phyloP scores from a whole-genome alignment of 208 protist genomes.

The Novymonas esmeraldas region DNA sequence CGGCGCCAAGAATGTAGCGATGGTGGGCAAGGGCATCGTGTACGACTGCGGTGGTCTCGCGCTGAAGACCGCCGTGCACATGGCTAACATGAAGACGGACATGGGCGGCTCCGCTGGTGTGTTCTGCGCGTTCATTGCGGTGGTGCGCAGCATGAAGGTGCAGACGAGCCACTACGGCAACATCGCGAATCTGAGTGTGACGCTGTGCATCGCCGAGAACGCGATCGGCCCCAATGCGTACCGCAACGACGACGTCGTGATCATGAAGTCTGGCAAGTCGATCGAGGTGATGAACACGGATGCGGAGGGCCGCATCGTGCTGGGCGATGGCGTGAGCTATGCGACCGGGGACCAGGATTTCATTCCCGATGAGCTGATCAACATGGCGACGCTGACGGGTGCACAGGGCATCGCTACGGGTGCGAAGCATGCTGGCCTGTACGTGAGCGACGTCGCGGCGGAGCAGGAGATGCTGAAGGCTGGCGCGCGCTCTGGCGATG shows the following conservation, averaged over 20 bases:
- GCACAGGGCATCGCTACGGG: slow-evolving; percentile 89
- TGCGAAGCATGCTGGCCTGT: slow-evolving; percentile 75
- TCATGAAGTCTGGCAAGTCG: slow-evolving; percentile 87
- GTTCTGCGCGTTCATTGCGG: slow-evolving; percentile 76
- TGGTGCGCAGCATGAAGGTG: slow-evolving; percentile 53
- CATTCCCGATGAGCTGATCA: slow-evolving; percentile 76
- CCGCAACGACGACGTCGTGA: slow-evolving; percentile 86
- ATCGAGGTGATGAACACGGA: slow-evolving; percentile 93
- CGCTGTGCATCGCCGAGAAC: slow-evolving; percentile 88
- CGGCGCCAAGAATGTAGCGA: slow-evolving; percentile 51
- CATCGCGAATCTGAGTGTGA: slow-evolving; percentile 60
- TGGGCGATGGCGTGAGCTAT: slow-evolving; percentile 89
- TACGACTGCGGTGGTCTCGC: slow-evolving; percentile 91
- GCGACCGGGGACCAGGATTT: slow-evolving; percentile 69
- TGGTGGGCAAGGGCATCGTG: slow-evolving; percentile 89
- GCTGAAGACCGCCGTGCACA: slow-evolving; percentile 72
- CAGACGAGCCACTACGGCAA: slow-evolving; percentile 34
- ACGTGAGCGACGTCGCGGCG: slow-evolving; percentile 60
- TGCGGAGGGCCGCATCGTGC: slow-evolving; percentile 88
- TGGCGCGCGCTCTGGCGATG: slow-evolving; percentile 64
- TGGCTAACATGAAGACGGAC: slow-evolving; percentile 91
- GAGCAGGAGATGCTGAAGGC: slow-evolving; percentile 60
- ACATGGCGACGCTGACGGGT: slow-evolving; percentile 93
- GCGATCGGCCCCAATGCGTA: slow-evolving; percentile 72
- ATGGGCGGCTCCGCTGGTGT: slow-evolving; percentile 88